These are phyloP conservation scores for Aspergillus latus DNA, from an alignment of 2,329 filamentous ascomycete species.

Conservation along the genomic window DNA sequence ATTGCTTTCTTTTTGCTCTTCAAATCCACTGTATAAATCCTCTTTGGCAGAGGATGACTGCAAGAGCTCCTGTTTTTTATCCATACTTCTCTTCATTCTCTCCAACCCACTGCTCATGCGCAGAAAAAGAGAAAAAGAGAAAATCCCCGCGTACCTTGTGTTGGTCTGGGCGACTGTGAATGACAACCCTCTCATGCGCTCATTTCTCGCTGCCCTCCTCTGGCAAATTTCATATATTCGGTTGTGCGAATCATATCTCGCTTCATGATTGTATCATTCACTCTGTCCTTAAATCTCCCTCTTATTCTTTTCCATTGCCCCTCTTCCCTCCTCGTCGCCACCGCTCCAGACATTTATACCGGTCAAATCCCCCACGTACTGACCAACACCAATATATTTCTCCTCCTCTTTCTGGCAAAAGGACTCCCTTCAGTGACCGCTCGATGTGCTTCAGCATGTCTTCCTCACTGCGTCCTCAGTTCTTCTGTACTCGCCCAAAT, in stretches of 20 bases:
- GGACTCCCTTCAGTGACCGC: neutral
- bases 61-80: neutral
- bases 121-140: slow-evolving; percentile 1
- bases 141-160: slow-evolving; percentile 9
- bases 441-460: slow-evolving; percentile 20
- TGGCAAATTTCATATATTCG: slow-evolving; percentile 9
- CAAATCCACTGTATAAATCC: slow-evolving; percentile 5
- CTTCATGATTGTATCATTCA: slow-evolving; percentile 8
- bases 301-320: slow-evolving; percentile 12
- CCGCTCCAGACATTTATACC: neutral
- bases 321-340: slow-evolving; percentile 2
- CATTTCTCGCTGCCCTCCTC: slow-evolving; percentile 6
- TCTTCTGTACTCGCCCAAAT: slow-evolving; percentile 45
- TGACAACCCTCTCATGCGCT: slow-evolving; percentile 15
- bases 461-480: slow-evolving; percentile 36
- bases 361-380: neutral
- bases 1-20: slow-evolving; percentile 8
- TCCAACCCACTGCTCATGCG: neutral
- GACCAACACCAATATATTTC: neutral
- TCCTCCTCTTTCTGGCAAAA: neutral
- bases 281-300: slow-evolving; percentile 4
- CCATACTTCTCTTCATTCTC: slow-evolving; percentile 6
- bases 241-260: slow-evolving; percentile 7
- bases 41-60: slow-evolving; percentile 6
- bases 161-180: slow-evolving; percentile 19